Percentiles rank a stretch among this genome's conserved stretches.
Conservation (phyloP, 768 basidiomycete genomes). For the Podaxis sp. region DNA sequence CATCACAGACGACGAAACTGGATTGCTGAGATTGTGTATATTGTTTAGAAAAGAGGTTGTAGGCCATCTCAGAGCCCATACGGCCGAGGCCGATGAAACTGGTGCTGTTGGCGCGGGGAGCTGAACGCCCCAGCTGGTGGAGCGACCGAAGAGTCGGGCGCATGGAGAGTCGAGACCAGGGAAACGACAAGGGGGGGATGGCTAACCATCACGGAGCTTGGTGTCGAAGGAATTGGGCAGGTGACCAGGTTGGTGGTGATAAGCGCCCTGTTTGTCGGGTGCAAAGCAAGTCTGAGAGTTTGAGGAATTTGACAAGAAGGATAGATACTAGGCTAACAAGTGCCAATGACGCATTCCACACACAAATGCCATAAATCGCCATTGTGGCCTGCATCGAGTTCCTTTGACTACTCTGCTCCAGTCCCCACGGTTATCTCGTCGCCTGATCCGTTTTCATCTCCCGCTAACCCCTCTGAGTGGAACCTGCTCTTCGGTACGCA, state of each 20-base stretch:
- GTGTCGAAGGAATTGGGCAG: neutral
- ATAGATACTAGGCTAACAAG: neutral
- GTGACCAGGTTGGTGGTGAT: neutral
- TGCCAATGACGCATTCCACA: neutral
- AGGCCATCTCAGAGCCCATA: constrained; percentile 87
- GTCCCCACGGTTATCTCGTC: neutral
- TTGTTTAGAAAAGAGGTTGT: constrained; percentile 78
- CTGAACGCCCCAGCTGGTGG: constrained; percentile 29
- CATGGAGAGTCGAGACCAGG: constrained; percentile 31
- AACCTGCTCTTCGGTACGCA: neutral
- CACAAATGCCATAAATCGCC: neutral
- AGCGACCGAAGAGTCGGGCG: constrained; percentile 42
- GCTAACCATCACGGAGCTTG: neutral
- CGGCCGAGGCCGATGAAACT: constrained; percentile 85
- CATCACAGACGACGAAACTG: constrained; percentile 78
- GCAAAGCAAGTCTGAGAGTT: too few relatives aligned
- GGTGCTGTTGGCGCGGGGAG: constrained; percentile 44
- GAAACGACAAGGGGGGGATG: neutral
- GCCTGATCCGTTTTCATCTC: constrained; percentile 6
- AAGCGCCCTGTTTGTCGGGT: neutral
- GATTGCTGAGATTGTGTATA: constrained; percentile 46
- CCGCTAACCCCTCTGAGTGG: neutral
- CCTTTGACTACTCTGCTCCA: neutral
- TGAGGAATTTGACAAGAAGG: too few relatives aligned
- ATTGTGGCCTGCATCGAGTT: neutral